phyloP scores from a whole-genome alignment of 108 stramenopile genomes.

The Halocafeteria seosinensis region DNA sequence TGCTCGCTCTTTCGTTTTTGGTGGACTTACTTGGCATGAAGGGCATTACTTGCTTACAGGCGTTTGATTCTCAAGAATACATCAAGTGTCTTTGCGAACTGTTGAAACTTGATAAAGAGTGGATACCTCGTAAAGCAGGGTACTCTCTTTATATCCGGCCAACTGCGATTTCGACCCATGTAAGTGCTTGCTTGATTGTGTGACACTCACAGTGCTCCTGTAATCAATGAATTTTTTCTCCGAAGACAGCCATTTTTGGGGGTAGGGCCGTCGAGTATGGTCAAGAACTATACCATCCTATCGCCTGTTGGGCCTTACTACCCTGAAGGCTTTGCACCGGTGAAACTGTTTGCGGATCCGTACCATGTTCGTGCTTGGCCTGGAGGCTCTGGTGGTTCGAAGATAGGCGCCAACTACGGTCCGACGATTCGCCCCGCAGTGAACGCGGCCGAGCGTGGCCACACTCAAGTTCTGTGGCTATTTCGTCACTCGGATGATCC shows the following conservation, averaged over 20 bases:
- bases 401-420: constrained; percentile 86
- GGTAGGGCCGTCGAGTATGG: not conserved
- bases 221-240: not conserved
- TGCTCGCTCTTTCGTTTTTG: not conserved
- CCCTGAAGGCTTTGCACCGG: constrained; percentile 69
- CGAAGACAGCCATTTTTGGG: not conserved
- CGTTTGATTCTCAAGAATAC: constrained; percentile 48
- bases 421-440: constrained; percentile 66
- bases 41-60: constrained; percentile 69
- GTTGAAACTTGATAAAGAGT: constrained; percentile 53
- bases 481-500: constrained; percentile 62
- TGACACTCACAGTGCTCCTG: not conserved
- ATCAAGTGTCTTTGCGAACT: constrained; percentile 54
- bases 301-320: constrained; percentile 80
- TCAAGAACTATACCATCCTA: constrained; percentile 50
- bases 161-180: constrained; percentile 70
- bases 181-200: not conserved
- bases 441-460: constrained; percentile 55
- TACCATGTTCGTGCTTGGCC: constrained; percentile 78
- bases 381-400: constrained; percentile 66
- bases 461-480: constrained; percentile 73
- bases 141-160: constrained; percentile 88
- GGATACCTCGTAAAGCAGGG: constrained; percentile 81
- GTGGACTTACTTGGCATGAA: constrained; percentile 13
- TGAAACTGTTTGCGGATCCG: constrained; percentile 64